Evolutionary conservation across 768 basidiomycete species (phyloP).

Genomic region (Trametopsis cervina): DNA sequence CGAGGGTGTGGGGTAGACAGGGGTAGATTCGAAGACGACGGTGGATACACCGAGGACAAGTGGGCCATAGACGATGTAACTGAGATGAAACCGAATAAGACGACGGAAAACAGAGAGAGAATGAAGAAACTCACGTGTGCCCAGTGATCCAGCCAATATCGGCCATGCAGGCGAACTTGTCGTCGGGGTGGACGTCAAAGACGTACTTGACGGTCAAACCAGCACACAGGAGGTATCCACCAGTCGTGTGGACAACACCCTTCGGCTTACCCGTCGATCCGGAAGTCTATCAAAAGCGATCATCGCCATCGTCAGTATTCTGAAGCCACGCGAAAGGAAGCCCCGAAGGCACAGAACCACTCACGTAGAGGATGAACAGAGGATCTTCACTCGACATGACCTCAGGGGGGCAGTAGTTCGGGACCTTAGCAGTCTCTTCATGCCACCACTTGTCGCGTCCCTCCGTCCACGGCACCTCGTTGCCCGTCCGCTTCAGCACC

Average conservation of each 20-base stretch:
- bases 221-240: constrained; percentile 86
- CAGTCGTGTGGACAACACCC: constrained; percentile 90
- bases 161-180: constrained; percentile 96
- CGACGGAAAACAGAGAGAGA: neutral
- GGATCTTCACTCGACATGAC: constrained; percentile 92
- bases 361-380: constrained; percentile 95
- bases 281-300: constrained; percentile 59
- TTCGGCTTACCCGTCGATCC: constrained; percentile 96
- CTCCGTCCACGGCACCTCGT: constrained; percentile 67
- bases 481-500: constrained; percentile 85
- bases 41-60: constrained; percentile 81
- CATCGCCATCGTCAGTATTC: neutral
- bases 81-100: constrained; percentile 17
- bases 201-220: constrained; percentile 94
- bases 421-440: constrained; percentile 80
- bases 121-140: constrained; percentile 52
- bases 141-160: constrained; percentile 99
- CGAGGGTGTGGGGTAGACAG: constrained; percentile 92
- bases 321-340: no score
- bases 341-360: constrained; percentile 23
- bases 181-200: constrained; percentile 95
- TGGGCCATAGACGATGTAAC: constrained; percentile 94
- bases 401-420: constrained; percentile 83
- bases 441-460: constrained; percentile 97
- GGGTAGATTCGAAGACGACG: constrained; percentile 92